Percentiles rank a stretch among this genome's conserved stretches.
These are phyloP conservation scores for Beauveria asiatica DNA, from an alignment of 2,329 filamentous ascomycete species.

Conservation along the genomic window DNA sequence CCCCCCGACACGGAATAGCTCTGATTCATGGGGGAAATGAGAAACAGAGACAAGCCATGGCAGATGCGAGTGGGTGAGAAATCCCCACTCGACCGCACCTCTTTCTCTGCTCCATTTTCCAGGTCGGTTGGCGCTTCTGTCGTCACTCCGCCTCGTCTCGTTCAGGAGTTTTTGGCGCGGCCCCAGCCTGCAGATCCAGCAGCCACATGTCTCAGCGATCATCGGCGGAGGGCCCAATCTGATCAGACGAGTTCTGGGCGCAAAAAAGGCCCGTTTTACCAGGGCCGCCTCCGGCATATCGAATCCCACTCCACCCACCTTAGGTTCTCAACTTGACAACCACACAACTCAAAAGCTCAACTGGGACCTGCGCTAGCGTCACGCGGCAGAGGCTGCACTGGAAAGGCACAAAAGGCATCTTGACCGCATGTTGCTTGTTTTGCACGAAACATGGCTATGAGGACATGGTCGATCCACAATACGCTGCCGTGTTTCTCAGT, in stretches of 20 bases:
- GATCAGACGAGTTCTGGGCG: background rate
- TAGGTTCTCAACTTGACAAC: too few relatives aligned
- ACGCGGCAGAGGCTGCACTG: background rate
- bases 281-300: constrained; percentile 2
- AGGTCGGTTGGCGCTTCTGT: background rate
- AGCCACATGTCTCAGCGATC: constrained; percentile 3
- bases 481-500: background rate
- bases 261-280: background rate
- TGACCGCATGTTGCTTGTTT: background rate
- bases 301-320: background rate
- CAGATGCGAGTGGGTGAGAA: background rate
- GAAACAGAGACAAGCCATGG: constrained; percentile 11
- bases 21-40: constrained; percentile 12
- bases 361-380: constrained; percentile 10
- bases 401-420: background rate
- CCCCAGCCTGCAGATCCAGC: background rate
- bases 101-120: background rate
- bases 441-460: background rate
- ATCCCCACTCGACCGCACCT: background rate
- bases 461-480: background rate
- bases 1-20: background rate
- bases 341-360: background rate
- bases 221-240: background rate
- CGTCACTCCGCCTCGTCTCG: background rate
- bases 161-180: background rate